Evolutionary conservation across 805 yeast species (phyloP).

Genomic region (Myxozyma neglecta): DNA sequence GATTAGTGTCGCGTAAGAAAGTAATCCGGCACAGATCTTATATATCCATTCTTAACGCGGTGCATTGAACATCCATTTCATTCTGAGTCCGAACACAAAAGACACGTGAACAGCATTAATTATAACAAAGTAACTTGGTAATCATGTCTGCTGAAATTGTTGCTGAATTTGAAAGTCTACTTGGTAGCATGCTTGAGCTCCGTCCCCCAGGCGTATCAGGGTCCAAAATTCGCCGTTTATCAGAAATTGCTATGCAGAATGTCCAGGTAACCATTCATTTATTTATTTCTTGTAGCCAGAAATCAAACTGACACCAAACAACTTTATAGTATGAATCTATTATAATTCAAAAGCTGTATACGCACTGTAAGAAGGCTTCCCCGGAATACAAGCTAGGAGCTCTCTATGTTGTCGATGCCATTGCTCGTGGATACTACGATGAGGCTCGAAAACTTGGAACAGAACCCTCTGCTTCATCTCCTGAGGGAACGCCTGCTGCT

Average conservation of each 20-base stretch:
- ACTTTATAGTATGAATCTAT: constrained; percentile 49
- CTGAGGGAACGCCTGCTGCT: constrained; percentile 71
- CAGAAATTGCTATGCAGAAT: constrained; percentile 72
- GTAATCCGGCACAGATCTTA: constrained; percentile 5
- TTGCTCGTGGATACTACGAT: constrained; percentile 81
- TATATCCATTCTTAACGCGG: constrained; percentile 1
- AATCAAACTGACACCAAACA: constrained; percentile 3
- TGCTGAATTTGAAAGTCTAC: constrained; percentile 32
- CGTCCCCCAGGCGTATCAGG: constrained; percentile 90
- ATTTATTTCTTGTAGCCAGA: background rate
- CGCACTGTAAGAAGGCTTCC: constrained; percentile 71
- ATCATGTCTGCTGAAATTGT: constrained; percentile 15
- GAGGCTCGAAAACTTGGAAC: constrained; percentile 57
- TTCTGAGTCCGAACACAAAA: background rate
- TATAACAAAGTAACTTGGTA: background rate
- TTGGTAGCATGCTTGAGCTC: constrained; percentile 33
- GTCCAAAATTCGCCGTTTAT: constrained; percentile 83
- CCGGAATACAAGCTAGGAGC: constrained; percentile 85
- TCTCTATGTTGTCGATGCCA: constrained; percentile 86
- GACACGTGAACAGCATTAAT: background rate
- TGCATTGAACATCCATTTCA: no score
- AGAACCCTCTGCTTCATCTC: constrained; percentile 42
- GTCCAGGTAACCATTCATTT: constrained; percentile 43
- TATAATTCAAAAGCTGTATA: constrained; percentile 57
- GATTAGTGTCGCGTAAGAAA: constrained; percentile 9